phyloP scores from a whole-genome alignment of 371 early-diverging fungal genomes.

The Rhizopus arrhizus region DNA sequence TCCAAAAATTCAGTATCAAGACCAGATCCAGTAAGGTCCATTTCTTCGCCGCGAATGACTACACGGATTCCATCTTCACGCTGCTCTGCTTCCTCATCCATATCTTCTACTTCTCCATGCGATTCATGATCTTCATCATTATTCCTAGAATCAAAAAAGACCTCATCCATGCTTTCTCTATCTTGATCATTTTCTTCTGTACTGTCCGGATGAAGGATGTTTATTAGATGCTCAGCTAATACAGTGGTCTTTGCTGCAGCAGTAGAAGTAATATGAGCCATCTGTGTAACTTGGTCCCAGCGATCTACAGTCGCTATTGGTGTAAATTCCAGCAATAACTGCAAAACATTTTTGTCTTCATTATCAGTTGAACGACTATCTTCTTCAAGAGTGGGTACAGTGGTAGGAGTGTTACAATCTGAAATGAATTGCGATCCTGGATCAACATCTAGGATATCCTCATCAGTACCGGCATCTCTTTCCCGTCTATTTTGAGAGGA shows the following conservation, averaged over 20 bases:
- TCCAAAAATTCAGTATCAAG: slow-evolving; percentile 87
- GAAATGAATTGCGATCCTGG: slow-evolving; percentile 22
- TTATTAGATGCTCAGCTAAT: slow-evolving; percentile 45
- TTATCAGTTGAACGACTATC: slow-evolving; percentile 4
- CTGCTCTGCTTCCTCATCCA: slow-evolving; percentile 12
- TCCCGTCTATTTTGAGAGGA: slow-evolving; percentile 3
- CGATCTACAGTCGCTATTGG: slow-evolving; percentile 74
- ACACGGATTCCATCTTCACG: slow-evolving; percentile 16
- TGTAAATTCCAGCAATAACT: slow-evolving; percentile 53
- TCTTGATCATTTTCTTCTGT: slow-evolving; percentile 1
- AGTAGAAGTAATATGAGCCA: slow-evolving; percentile 65
- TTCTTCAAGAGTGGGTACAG: neutral
- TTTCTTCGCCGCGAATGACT: slow-evolving; percentile 46
- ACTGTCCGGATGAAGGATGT: neutral
- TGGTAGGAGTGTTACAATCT: neutral
- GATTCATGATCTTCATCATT: slow-evolving; percentile 3
- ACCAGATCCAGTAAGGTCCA: slow-evolving; percentile 85
- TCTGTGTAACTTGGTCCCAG: slow-evolving; percentile 80
- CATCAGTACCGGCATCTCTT: neutral
- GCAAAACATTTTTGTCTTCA: slow-evolving; percentile 23
- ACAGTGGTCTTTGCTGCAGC: slow-evolving; percentile 53
- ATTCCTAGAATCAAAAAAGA: neutral
- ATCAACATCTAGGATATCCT: slow-evolving; percentile 18
- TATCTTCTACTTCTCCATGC: neutral
- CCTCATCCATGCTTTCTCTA: neutral